Evolutionary conservation across 2,329 filamentous ascomycete genomes (phyloP).

Genomic region (Claviceps maximensis): DNA sequence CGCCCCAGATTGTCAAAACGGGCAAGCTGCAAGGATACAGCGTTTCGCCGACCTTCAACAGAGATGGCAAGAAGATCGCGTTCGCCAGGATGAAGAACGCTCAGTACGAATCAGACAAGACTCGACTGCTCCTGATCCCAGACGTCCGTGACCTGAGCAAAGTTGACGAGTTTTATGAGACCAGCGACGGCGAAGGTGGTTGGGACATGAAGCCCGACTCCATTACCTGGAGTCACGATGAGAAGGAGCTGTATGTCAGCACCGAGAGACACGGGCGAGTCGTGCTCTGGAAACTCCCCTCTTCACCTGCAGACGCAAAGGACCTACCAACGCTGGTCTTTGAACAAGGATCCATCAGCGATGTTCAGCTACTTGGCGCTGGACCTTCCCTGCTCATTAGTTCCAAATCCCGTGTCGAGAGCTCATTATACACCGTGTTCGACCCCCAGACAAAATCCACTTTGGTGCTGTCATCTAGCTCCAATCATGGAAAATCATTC

Average conservation of each 20-base stretch:
- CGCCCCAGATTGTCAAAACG: slow-evolving; percentile 35
- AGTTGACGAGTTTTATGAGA: slow-evolving; percentile 49
- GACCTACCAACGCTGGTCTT: slow-evolving; percentile 37
- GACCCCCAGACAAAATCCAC: slow-evolving; percentile 27
- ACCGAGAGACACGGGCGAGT: slow-evolving; percentile 56
- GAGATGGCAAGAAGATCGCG: slow-evolving; percentile 54
- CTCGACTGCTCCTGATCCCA: slow-evolving; percentile 50
- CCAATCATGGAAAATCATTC: slow-evolving; percentile 51
- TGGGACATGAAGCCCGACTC: slow-evolving; percentile 48
- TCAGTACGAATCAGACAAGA: slow-evolving; percentile 67
- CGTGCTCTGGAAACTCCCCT: slow-evolving; percentile 48
- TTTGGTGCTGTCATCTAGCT: slow-evolving; percentile 46
- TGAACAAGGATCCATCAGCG: slow-evolving; percentile 38
- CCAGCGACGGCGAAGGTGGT: slow-evolving; percentile 46
- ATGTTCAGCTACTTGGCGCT: slow-evolving; percentile 38
- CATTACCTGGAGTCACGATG: slow-evolving; percentile 44
- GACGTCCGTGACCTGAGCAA: slow-evolving; percentile 44
- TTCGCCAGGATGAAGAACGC: slow-evolving; percentile 68
- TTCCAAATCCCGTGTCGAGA: slow-evolving; percentile 58
- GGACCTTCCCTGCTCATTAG: slow-evolving; percentile 45
- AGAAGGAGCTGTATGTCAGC: slow-evolving; percentile 54
- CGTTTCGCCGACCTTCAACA: slow-evolving; percentile 57
- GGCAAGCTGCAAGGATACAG: slow-evolving; percentile 51
- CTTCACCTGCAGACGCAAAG: slow-evolving; percentile 35
- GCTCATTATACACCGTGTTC: slow-evolving; percentile 52